Base-by-base conservation (phyloP, 345 rosid species). In the Combretum micranthum region DNA sequence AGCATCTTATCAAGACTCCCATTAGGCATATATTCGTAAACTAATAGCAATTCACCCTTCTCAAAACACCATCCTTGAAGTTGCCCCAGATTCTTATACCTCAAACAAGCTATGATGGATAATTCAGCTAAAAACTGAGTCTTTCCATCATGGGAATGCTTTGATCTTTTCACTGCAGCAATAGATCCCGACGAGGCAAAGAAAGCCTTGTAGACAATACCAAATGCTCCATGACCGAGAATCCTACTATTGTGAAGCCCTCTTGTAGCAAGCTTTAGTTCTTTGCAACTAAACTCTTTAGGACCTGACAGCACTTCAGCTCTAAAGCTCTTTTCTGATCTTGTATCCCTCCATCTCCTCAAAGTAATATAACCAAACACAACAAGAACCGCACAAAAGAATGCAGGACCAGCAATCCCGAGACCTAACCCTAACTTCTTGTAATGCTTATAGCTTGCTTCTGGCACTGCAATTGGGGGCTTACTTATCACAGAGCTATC, bases 51-150 rank as follows among this genome's bases (percentile, higher is more conserved):
- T 20, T 94, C 97, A 14, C 78, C 86, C 66, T 84, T 90, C 73
- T 90, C 97, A 21, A 77, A 74, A 54, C 99, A 94, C 97, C 97
- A 94, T 19, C 99, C 99, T 46, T 80, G 88, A 15, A 94, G 63
- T 70, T 70, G 99, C 59, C 85, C 81, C 67, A 94, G 70, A 73
- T 90, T 90, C 86, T 90, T 94, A 79, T 94, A 96, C 22, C 97
- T 76, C 80, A 94, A 76, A 63, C 99, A 63, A 53, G 97, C 96
- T 52, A 94, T 90, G 61, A 83, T 83, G 0, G 97, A 79, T 45
- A 90, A 43, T 64, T 94, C 99, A 16, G 96, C 90, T 7, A 94
- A 58, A 63, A 94, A 94, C 62, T 94, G 97, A 1, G 87, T 72
- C 53, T 84, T 87, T 42, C 97, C 95, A 73, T 94, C 96, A 2